Evolutionary conservation across 1,284 basidiomycete genomes (phyloP).

Genomic region (Papiliotrema nemorosa): DNA sequence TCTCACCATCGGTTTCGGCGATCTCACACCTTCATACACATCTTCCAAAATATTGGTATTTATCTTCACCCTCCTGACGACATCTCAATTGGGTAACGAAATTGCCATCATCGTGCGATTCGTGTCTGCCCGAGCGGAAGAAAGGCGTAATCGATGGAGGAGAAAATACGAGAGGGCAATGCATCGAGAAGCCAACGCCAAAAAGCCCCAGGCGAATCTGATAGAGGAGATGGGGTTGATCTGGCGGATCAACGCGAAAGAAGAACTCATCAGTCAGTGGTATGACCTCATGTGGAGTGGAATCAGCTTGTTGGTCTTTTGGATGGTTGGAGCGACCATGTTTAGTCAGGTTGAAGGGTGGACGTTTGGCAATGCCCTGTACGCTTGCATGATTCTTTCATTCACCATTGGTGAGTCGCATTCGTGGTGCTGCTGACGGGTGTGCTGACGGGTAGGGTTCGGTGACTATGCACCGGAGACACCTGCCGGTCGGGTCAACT

Average conservation of each 20-base stretch:
- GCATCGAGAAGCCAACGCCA: constrained; percentile 29
- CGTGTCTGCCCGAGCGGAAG: constrained; percentile 31
- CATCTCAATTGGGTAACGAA: constrained; percentile 49
- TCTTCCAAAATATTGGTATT: constrained; percentile 48
- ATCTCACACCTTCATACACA: constrained; percentile 31
- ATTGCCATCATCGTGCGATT: constrained; percentile 48
- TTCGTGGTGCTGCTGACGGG: neutral
- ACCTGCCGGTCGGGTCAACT: constrained; percentile 43
- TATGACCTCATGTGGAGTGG: constrained; percentile 45
- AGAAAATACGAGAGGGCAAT: constrained; percentile 37
- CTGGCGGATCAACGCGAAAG: constrained; percentile 39
- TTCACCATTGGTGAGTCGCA: constrained; percentile 40
- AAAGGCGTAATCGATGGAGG: constrained; percentile 42
- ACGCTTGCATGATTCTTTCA: constrained; percentile 40
- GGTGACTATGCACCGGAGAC: constrained; percentile 42
- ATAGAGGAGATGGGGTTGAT: constrained; percentile 47
- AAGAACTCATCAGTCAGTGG: constrained; percentile 44
- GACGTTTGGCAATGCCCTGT: constrained; percentile 40
- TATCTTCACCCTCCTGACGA: constrained; percentile 48
- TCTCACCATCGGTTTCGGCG: constrained; percentile 48
- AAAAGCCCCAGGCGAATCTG: constrained; percentile 34
- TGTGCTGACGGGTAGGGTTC: constrained; percentile 25
- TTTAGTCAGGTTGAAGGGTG: constrained; percentile 46
- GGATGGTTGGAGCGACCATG: constrained; percentile 44
- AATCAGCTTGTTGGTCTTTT: constrained; percentile 43